Evolutionary conservation across 2,329 filamentous ascomycete genomes (phyloP).

Genomic region (Calonectria pauciramosa): DNA sequence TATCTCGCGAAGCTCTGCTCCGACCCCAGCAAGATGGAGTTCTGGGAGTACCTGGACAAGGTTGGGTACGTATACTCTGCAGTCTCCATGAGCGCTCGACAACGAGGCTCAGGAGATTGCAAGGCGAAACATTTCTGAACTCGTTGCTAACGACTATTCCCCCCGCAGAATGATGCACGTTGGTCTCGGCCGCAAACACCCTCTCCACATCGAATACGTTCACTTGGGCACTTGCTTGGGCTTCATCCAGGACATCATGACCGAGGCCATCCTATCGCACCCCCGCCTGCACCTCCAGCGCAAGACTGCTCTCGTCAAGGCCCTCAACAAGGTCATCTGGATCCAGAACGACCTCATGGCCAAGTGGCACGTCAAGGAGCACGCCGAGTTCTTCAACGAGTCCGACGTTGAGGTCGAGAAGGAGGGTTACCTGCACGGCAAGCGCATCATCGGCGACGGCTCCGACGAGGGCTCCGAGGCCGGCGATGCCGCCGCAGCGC

Average conservation of each 20-base stretch:
- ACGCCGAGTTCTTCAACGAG: conserved; percentile 69
- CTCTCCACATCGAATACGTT: conserved; percentile 84
- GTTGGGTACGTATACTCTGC: conserved; percentile 70
- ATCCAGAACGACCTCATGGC: conserved; percentile 90
- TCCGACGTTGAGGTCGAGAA: conserved; percentile 67
- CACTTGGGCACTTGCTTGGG: conserved; percentile 81
- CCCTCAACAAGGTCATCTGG: conserved; percentile 86
- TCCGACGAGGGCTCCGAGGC: conserved; percentile 33
- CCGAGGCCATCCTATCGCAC: conserved; percentile 81
- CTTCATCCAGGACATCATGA: conserved; percentile 83
- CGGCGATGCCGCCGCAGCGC: conserved; percentile 25
- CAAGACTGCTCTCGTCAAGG: conserved; percentile 82
- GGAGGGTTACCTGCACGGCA: conserved; percentile 76
- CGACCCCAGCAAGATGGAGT: conserved; percentile 81
- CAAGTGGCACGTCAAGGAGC: conserved; percentile 83
- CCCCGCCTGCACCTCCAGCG: conserved; percentile 74
- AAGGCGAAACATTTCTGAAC: neutral
- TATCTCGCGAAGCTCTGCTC: conserved; percentile 82
- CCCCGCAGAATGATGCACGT: conserved; percentile 79
- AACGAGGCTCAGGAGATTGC: neutral
- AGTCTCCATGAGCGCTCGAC: neutral
- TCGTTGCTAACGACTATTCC: neutral
- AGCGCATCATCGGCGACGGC: conserved; percentile 65
- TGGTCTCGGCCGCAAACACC: conserved; percentile 78
- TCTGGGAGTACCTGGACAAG: conserved; percentile 88